Evolutionary conservation across 768 basidiomycete genomes (phyloP), one percentile per base, ranked within the genome.

Genomic region (Rubroboletus pulcherrimus): DNA sequence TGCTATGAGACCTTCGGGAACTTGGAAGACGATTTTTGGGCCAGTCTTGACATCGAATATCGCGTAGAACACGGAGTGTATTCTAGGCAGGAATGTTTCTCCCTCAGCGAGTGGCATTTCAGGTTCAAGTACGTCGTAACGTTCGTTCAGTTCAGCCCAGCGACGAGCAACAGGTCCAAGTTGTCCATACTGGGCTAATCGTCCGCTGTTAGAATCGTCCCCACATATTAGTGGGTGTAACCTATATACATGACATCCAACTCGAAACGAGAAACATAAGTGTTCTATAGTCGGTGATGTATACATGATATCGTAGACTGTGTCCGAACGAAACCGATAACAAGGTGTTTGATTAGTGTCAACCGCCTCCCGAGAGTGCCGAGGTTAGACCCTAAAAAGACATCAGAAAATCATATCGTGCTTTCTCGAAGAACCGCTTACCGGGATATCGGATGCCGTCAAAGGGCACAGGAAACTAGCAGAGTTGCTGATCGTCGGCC

Each of bases 61-160:
- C 4, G 95, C 88, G 66, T 97, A 98, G 76, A 98, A 98, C 14
- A 96, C 88, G 11, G 92, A 93, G 63, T 87, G 84, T 54, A 92
- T 88, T 17, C 77, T 74, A 37, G 90, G 90, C 44, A 87, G 79
- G 73, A 89, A 93, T 10, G 89, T 91, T 69, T 85, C 85, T 46
- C 75, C 76, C 42, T 79, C 75, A 9, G 73, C 34, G 34, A 26
- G 71, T 48, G 75, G 64, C 78, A 78, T 81, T 54, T 51, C 15
- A 14, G 14, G 41, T 21, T 37, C 46, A 47, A 47, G 26, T 17
- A 14, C 2, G 54, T n/a, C 12, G 17, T 31, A 29, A 8, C 1
- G 19, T 24, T 40, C 19, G 15, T 54, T 40, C 8, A 14, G 10
- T 29, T 53, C 30, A 26, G 24, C 17, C 15, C 7, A 30, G 21